Base-by-base conservation (phyloP, 139 green algal genomes). In the Edaphochlamys debaryana region DNA sequence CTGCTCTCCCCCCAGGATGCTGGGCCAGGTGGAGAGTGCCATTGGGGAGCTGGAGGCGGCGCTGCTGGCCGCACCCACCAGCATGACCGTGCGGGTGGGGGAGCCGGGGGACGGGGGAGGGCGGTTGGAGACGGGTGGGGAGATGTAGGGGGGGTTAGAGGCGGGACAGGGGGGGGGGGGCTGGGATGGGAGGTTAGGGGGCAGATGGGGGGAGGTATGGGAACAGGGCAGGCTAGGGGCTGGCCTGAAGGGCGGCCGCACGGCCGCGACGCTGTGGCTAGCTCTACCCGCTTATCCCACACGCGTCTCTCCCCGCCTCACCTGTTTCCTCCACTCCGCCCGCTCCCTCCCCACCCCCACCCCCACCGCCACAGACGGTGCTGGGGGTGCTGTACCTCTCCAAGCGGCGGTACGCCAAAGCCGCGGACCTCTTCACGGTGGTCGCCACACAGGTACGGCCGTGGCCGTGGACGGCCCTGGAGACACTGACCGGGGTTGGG, bases 11-110 rank as follows among this genome's bases (percentile, higher is more conserved):
- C 15, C 5, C 60, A 73, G 75, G 72, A 52, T 67, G 72, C 1
- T 79, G 72, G 74, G 74, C 34, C 37, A 79, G 2, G 27, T 48
- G 25, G 67, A 77, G 20, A 68, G 36, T 23, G 67, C 79, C 34
- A 52, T 85, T 15, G 42, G 8, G 15, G 79, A 79, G 23, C 56
- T 85, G 42, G 79, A 85, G 68, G 54, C 54, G 36, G 79, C 79
- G 3, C 1, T 79, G 67, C 22, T 63, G 66, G 54, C 68, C 36
- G 58, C 25, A 40, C 67, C 79, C 54, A 63, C 79, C 54, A 79
- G 56, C 67, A 85, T 85, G 67, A 85, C 79, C 34, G 79, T 85
- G 34, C 37, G 68, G 67, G 67, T 85, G 37, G 36, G 72, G 54
- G 52, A 8, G 52, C 52, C 6, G 36, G 37, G 36, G 72, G 45